Percentiles rank a stretch among this genome's conserved stretches.
These are phyloP conservation scores for Metschnikowia gelsemii DNA, from an alignment of 805 yeast genomes.

Conservation along the genomic window DNA sequence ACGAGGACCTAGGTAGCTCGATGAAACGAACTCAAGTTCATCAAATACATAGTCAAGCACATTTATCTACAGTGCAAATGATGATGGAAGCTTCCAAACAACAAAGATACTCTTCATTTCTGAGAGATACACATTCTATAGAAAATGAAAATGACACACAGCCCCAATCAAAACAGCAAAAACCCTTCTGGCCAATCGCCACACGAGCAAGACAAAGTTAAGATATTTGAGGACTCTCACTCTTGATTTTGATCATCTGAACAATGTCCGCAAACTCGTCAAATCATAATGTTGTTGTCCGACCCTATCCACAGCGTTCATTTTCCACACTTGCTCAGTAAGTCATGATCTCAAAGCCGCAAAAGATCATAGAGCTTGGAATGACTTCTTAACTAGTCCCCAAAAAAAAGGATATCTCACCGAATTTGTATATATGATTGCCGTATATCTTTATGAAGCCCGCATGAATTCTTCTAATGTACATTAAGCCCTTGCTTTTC, in stretches of 20 bases:
- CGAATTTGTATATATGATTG: constrained; percentile 3
- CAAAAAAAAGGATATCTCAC: neutral
- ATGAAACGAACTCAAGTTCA: constrained; percentile 26
- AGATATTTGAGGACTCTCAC: neutral
- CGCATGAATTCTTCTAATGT: constrained; percentile 8
- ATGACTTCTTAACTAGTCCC: no score
- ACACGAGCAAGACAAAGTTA: constrained; percentile 1
- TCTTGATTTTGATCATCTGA: no score
- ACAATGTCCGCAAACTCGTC: no score
- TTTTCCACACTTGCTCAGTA: no score
- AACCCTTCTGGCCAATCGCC: constrained; percentile 21
- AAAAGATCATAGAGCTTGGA: no score
- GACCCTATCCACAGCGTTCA: no score
- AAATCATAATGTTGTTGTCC: no score
- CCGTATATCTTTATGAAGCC: constrained; percentile 8
- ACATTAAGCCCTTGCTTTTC: constrained; percentile 30
- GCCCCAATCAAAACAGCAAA: constrained; percentile 7
- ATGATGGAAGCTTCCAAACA: constrained; percentile 32
- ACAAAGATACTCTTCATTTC: constrained; percentile 1
- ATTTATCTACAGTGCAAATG: constrained; percentile 29
- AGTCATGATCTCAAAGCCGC: no score
- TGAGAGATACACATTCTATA: neutral
- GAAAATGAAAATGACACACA: constrained; percentile 2
- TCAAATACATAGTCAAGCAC: constrained; percentile 33
- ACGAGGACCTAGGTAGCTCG: neutral